Base-by-base conservation (phyloP, 257 asterid species). In the Sherardia arvensis region DNA sequence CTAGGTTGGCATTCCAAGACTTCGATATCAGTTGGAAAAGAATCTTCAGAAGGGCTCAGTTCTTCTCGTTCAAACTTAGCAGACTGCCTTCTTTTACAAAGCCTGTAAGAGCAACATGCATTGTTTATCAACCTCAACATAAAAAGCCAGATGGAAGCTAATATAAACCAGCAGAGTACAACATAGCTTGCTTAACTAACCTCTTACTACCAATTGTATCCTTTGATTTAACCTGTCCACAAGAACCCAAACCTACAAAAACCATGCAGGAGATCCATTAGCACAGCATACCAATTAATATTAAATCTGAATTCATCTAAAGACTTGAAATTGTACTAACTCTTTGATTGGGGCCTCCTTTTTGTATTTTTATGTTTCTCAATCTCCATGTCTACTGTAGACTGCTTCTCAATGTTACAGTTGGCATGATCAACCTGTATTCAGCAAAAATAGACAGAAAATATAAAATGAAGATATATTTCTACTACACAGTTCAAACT, bases 161-260 rank as follows among this genome's bases (percentile, higher is more conserved):
- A 33, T 36, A 49, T 25, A 32, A 49, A 0, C 20, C 64, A 10
- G 43, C 47, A 64, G 38, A 61, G 36, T 23, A 14, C 18, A 68
- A 55, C 34, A 28, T 67, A 10, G 34, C 10, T 40, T 63, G 65
- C 54, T 57, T 15, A 10, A 60, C 71, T 34, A 57, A 85, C 96
- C 96, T 80, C 75, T 77, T 81, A 32, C 28, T 78, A 74, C 49
- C 79, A 59, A 74, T 55, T 43, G 63, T 78, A 60, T 71, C 84
- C 71, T 64, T 49, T 3, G 68, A 66, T 64, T 69, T 71, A 47
- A 66, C 72, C 65, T 69, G 78, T 51, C 53, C 54, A n/a, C 81
- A 73, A 65, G 79, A 64, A 56, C 72, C 70, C 63, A 62, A 53
- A 70, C 87, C 85, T 81, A 73, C 66, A 59, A 40, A 48, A 62